Evolutionary conservation across 1,284 basidiomycete genomes (phyloP).

Genomic region (Malassezia globosa): DNA sequence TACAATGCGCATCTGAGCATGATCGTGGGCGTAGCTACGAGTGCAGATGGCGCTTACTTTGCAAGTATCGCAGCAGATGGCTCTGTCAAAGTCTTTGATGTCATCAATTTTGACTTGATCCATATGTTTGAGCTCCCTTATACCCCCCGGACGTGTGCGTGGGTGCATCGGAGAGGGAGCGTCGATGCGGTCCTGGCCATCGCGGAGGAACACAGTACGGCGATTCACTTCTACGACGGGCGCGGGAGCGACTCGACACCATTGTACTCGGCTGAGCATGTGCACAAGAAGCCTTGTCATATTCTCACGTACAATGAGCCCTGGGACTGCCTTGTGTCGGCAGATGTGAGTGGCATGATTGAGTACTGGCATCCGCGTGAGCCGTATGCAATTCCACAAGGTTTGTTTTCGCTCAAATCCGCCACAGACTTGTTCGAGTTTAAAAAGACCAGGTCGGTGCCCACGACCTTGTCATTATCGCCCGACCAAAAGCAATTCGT

Average conservation of each 20-base stretch:
- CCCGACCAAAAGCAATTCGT: constrained; percentile 77
- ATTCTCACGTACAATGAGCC: constrained; percentile 83
- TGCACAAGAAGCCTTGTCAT: constrained; percentile 80
- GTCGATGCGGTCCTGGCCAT: constrained; percentile 79
- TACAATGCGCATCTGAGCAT: constrained; percentile 72
- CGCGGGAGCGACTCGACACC: constrained; percentile 65
- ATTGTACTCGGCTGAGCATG: constrained; percentile 60
- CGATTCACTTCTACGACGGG: constrained; percentile 81
- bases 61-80: constrained; percentile 56
- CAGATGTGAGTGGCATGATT: constrained; percentile 84
- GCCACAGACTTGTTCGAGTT: constrained; percentile 93
- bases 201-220: constrained; percentile 59
- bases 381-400: constrained; percentile 60
- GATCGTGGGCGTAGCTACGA: constrained; percentile 69
- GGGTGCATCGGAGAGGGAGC: constrained; percentile 57
- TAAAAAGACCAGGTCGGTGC: constrained; percentile 78
- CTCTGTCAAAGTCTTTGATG: constrained; percentile 82
- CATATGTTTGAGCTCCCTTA: constrained; percentile 87
- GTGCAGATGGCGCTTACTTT: constrained; percentile 80
- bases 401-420: constrained; percentile 81
- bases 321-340: constrained; percentile 83
- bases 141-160: constrained; percentile 54
- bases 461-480: constrained; percentile 79
- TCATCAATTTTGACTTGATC: constrained; percentile 98
- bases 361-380: constrained; percentile 93